Percentiles rank a stretch among this genome's conserved stretches.
These are phyloP conservation scores for Fistulifera pelliculosa DNA, from an alignment of 108 stramenopile genomes.

Conservation along the genomic window DNA sequence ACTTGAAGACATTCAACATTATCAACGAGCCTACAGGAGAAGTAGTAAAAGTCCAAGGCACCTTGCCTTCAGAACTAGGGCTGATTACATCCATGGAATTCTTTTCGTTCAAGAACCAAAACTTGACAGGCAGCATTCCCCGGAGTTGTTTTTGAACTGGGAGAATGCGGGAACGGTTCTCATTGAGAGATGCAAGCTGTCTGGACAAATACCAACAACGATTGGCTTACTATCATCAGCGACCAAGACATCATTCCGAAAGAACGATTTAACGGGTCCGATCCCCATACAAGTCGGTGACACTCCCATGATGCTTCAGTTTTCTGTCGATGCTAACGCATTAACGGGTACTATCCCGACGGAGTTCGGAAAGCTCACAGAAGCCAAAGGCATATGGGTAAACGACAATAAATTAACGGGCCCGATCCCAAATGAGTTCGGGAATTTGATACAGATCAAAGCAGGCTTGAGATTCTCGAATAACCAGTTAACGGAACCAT, in stretches of 20 bases:
- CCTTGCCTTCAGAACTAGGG: not conserved
- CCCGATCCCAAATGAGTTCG: slow-evolving; percentile 44
- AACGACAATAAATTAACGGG: slow-evolving; percentile 42
- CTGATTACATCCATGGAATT: not conserved
- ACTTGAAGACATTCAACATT: not conserved
- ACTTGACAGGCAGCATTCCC: slow-evolving; percentile 3
- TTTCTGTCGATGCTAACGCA: not conserved
- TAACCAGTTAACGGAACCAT: not conserved
- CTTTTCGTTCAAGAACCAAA: not conserved
- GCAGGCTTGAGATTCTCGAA: not conserved
- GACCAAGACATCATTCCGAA: slow-evolving; percentile 16
- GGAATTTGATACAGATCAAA: slow-evolving; percentile 5
- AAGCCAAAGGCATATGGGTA: slow-evolving; percentile 6
- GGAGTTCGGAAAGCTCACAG: slow-evolving; percentile 3
- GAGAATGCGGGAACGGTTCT: slow-evolving; percentile 29
- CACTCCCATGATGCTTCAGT: not conserved
- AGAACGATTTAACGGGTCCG: slow-evolving; percentile 9
- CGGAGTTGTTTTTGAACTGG: slow-evolving; percentile 5
- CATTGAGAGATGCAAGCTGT: slow-evolving; percentile 38
- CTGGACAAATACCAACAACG: slow-evolving; percentile 57
- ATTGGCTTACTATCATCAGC: slow-evolving; percentile 38
- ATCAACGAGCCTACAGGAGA: no score
- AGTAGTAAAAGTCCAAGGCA: not conserved
- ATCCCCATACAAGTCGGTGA: slow-evolving; percentile 1
- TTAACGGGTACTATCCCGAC: not conserved